Evolutionary conservation across 306 rosid species (phyloP).

Genomic region (Gleditsia sinensis): DNA sequence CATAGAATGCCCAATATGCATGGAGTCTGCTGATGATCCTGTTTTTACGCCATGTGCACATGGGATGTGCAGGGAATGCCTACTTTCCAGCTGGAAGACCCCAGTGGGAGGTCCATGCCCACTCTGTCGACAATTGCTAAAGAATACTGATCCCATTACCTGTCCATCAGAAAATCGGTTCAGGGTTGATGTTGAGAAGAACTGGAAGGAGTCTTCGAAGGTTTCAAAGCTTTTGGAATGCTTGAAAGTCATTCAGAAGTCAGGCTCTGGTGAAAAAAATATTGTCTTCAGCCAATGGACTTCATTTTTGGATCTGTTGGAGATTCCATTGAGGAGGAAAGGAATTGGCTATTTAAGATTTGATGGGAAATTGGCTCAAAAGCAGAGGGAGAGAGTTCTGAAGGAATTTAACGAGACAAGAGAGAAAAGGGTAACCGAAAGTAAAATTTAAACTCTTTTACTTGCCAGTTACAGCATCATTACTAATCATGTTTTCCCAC

Average conservation of each 20-base stretch:
- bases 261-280: conserved; percentile 61
- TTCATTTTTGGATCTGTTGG: conserved; percentile 72
- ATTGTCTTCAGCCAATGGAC: conserved; percentile 92
- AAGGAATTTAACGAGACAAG: conserved; percentile 62
- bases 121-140: conserved; percentile 59
- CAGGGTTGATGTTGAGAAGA: conserved; percentile 62
- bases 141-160: conserved; percentile 56
- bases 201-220: conserved; percentile 83
- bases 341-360: conserved; percentile 41
- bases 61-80: conserved; percentile 85
- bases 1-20: conserved; percentile 73
- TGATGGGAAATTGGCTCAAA: conserved; percentile 42
- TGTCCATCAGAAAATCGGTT: conserved; percentile 72
- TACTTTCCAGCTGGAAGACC: conserved; percentile 67
- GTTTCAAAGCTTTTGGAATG: conserved; percentile 64
- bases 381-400: conserved; percentile 69
- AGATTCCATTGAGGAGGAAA: conserved; percentile 62
- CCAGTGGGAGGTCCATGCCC: conserved; percentile 68
- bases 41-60: conserved; percentile 90
- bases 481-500: background rate
- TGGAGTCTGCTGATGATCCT: conserved; percentile 93
- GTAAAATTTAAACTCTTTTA: background rate
- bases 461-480: background rate
- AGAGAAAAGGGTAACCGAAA: conserved; percentile 56
- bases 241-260: conserved; percentile 47